Evolutionary conservation across 2,329 filamentous ascomycete species (phyloP).

Genomic region (Aspergillus pseudoterreus): DNA sequence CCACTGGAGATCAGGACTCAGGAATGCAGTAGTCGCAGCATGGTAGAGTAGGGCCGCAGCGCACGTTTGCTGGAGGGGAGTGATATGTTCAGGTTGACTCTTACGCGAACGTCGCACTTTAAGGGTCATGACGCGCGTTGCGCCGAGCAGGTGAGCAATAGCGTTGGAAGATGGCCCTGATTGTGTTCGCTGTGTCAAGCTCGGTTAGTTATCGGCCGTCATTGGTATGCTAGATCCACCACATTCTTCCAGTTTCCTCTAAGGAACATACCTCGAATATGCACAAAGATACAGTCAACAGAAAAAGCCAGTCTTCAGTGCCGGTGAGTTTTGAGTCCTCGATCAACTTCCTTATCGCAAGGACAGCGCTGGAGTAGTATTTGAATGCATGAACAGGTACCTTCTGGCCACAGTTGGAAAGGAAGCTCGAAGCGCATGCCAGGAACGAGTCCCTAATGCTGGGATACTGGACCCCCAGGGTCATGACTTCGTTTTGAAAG

Average conservation of each 20-base stretch:
- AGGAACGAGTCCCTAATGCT: background rate
- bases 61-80: background rate
- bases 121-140: conserved; percentile 2
- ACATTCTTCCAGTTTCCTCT: background rate
- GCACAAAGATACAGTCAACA: background rate
- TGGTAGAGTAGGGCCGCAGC: conserved; percentile 2
- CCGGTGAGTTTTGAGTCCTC: background rate
- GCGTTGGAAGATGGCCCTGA: background rate
- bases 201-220: background rate
- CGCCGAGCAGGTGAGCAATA: background rate
- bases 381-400: background rate
- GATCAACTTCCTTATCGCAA: background rate
- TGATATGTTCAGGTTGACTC: background rate
- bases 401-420: background rate
- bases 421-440: background rate
- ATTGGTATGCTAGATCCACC: background rate
- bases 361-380: conserved; percentile 1
- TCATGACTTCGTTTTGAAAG: background rate
- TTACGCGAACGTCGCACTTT: background rate
- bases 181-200: background rate
- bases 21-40: conserved; percentile 1
- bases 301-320: conserved; percentile 4
- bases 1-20: background rate
- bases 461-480: background rate
- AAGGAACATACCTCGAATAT: conserved; percentile 2